Evolutionary conservation across 75 land plant genomes (phyloP).

Genomic region (Isoetes taiwanensis): DNA sequence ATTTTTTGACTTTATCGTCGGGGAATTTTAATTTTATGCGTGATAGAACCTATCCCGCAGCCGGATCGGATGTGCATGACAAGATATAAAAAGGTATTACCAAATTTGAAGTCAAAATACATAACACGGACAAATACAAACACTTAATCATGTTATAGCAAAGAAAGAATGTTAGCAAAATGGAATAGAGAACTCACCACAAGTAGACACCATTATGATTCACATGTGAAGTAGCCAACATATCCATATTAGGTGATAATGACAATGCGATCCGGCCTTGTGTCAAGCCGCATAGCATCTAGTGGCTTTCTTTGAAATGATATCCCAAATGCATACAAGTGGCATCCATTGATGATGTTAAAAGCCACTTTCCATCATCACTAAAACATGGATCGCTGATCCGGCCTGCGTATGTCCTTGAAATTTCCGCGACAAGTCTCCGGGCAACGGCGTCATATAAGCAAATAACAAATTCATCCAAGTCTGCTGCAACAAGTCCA

Average conservation of each 20-base stretch:
- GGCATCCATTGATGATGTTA: constrained; percentile 92
- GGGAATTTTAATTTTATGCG: too few relatives aligned
- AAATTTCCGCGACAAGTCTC: constrained; percentile 72
- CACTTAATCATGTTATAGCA: too few relatives aligned
- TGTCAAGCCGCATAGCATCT: constrained; percentile 75
- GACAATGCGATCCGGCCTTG: constrained; percentile 75
- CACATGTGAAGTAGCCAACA: constrained; percentile 89
- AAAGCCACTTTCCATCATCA: constrained; percentile 96
- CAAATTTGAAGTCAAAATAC: too few relatives aligned
- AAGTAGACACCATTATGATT: constrained; percentile 88
- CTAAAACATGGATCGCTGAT: constrained; percentile 90
- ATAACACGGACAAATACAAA: too few relatives aligned
- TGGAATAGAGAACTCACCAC: constrained; percentile 45
- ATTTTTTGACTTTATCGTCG: too few relatives aligned
- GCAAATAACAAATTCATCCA: constrained; percentile 68
- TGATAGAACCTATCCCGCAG: too few relatives aligned
- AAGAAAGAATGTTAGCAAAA: too few relatives aligned
- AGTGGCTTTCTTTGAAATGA: constrained; percentile 75
- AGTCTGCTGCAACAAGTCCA: constrained; percentile 72
- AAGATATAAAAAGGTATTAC: too few relatives aligned
- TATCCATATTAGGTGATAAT: constrained; percentile 88
- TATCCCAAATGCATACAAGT: constrained; percentile 92
- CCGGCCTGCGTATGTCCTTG: constrained; percentile 83
- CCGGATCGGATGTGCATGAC: too few relatives aligned
- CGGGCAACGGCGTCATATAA: constrained; percentile 62